Evolutionary conservation across 805 yeast species (phyloP), one percentile per base, ranked within the genome.

Genomic region (Zygotorulaspora florentina): DNA sequence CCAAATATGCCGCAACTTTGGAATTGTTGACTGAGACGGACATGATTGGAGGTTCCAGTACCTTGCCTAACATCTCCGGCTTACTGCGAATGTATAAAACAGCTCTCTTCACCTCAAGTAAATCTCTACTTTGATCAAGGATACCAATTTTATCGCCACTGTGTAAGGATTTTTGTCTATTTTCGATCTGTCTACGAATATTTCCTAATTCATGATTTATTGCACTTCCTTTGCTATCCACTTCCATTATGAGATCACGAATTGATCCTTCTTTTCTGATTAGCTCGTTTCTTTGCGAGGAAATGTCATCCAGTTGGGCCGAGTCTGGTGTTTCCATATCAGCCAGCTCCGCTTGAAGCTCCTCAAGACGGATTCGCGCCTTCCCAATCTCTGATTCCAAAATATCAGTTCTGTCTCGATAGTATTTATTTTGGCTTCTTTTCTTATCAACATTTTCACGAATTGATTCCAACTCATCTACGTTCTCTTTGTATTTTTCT

Each of bases 31-130:
- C 77, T 3, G 76, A 71, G 17, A 91, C 72, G 0, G 85, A 72
- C 23, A 88, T 68, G 8, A 83, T 64, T 0, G 97, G 90, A 1
- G 96, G 95, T 57, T 85, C 95, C 46, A 71, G 78, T 43, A 85
- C 77, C 10, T 65, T 61, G 0, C 66, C 65, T 39, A 64, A 58
- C 40, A 81, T 69, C 5, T 54, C 54, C 9, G 55, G 75, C 13
- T 64, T 68, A 35, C 61, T 50, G 35, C 75, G 59, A 18, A 64
- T 58, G 52, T 39, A 67, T 15, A 43, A 45, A 33, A 61, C 66
- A 42, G 74, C 66, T 30, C 58, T 52, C 40, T 57, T 53, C 20
- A 69, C 71, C 20, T 60, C 62, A 17, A 61, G 49, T 33, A 68
- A 58, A 20, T 67, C 61, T 1, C 58, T 49, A 15, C 47, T 60